Conservation (phyloP, 495 filamentous ascomycete genomes). For the Cetradonia linearis region DNA sequence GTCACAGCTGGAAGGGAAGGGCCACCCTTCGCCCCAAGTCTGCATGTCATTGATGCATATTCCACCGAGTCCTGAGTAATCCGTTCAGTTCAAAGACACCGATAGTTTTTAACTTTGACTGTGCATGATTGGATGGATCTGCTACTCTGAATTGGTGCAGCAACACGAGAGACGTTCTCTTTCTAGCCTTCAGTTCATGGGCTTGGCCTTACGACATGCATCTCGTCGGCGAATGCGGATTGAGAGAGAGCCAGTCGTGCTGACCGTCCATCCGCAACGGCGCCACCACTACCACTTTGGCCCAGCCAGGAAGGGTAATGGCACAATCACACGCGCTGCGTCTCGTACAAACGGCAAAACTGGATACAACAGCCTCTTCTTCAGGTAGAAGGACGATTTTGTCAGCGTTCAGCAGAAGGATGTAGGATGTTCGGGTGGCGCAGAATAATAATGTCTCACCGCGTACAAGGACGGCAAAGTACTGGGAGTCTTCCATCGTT, state of each 20-base stretch:
- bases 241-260: not conserved
- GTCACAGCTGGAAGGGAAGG: not conserved
- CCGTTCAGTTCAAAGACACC: not conserved
- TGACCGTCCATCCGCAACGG: not conserved
- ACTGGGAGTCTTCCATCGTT: not conserved
- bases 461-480: not conserved
- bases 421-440: not conserved
- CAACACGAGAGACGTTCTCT: not conserved
- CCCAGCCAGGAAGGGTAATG: not conserved
- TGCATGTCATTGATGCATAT: not conserved
- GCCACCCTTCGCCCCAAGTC: not conserved
- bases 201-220: not conserved
- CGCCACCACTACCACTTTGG: slow-evolving; percentile 3
- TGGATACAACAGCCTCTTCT: not conserved
- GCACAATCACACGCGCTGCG: not conserved
- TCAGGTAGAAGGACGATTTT: not conserved
- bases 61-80: not conserved
- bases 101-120: not conserved
- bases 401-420: not conserved
- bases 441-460: slow-evolving; percentile 4
- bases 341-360: slow-evolving; percentile 1
- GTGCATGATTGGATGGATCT: not conserved
- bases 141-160: not conserved
- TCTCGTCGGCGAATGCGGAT: slow-evolving; percentile 2
- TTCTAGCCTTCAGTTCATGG: not conserved